Evolutionary conservation across 441 rosid genomes (phyloP).

Genomic region (Hura crepitans): DNA sequence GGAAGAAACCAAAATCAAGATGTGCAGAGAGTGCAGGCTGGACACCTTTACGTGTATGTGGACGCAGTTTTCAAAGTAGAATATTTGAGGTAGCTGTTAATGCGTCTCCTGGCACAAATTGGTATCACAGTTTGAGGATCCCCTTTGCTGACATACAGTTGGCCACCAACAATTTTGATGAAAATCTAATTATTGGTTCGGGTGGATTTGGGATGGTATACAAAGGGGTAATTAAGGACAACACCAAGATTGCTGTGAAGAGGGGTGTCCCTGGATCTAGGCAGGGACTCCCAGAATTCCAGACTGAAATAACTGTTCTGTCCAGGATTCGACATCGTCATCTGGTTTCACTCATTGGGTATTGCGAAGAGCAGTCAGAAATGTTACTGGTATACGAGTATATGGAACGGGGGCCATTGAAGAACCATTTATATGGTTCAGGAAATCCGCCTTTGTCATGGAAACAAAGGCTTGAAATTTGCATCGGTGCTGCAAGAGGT

Average conservation of each 20-base stretch:
- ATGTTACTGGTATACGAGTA: slow-evolving; percentile 87
- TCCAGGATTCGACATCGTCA: slow-evolving; percentile 82
- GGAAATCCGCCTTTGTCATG: slow-evolving; percentile 53
- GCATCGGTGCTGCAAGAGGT: slow-evolving; percentile 90
- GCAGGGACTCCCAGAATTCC: slow-evolving; percentile 92
- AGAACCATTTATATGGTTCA: slow-evolving; percentile 64
- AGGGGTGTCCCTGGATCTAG: slow-evolving; percentile 80
- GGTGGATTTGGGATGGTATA: slow-evolving; percentile 93
- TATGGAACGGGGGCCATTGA: slow-evolving; percentile 85
- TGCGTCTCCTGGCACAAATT: slow-evolving; percentile 51
- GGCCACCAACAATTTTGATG: slow-evolving; percentile 73
- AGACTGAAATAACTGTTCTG: slow-evolving; percentile 64
- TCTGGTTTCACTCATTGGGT: slow-evolving; percentile 84
- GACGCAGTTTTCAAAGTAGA: slow-evolving; percentile 63
- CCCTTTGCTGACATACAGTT: slow-evolving; percentile 59
- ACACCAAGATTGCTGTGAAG: slow-evolving; percentile 73
- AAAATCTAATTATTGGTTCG: slow-evolving; percentile 56
- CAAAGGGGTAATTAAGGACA: slow-evolving; percentile 68
- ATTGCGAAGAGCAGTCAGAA: slow-evolving; percentile 85
- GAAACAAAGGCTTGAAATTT: slow-evolving; percentile 81
- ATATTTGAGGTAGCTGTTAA: slow-evolving; percentile 55
- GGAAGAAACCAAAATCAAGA: slow-evolving; percentile 40
- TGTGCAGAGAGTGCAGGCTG: slow-evolving; percentile 61
- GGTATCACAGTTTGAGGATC: slow-evolving; percentile 53
- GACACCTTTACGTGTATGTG: slow-evolving; percentile 66